Percentiles rank a stretch among this genome's conserved stretches.
Conservation (phyloP, 768 basidiomycete genomes). For the Leccinellum albellum region DNA sequence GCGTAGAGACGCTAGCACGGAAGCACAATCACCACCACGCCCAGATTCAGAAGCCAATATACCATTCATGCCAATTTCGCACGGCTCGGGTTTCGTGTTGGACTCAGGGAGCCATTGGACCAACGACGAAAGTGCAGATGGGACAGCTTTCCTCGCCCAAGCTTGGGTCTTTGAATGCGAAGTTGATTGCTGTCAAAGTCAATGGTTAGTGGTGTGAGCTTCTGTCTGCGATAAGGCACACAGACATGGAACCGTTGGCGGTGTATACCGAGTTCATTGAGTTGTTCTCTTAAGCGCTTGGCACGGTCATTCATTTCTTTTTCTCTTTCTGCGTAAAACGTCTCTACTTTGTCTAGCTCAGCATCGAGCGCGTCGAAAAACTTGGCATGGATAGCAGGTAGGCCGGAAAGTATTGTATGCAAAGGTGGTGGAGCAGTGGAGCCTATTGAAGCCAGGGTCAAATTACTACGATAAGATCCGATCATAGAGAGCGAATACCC, state of each 20-base stretch:
- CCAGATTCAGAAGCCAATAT: constrained; percentile 17
- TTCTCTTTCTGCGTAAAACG: constrained; percentile 74
- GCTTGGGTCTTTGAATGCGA: not conserved
- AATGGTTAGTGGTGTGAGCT: not conserved
- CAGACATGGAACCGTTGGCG: constrained; percentile 54
- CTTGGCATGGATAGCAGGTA: constrained; percentile 55
- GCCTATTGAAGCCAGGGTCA: not conserved
- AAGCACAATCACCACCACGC: constrained; percentile 8
- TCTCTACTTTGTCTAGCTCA: constrained; percentile 82
- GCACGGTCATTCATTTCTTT: constrained; percentile 51
- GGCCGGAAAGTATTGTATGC: constrained; percentile 45
- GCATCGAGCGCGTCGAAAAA: constrained; percentile 76
- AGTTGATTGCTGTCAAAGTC: constrained; percentile 9
- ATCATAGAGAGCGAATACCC: constrained; percentile 1
- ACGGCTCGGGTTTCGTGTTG: not conserved
- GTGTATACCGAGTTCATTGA: constrained; percentile 71
- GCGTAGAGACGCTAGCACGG: too few relatives aligned
- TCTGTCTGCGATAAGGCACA: not conserved
- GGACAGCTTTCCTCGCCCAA: constrained; percentile 10
- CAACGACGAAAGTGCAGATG: constrained; percentile 2
- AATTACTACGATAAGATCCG: not conserved
- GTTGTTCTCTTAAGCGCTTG: constrained; percentile 56
- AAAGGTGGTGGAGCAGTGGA: constrained; percentile 34
- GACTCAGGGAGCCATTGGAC: not conserved
- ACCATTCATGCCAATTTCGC: not conserved